A percentile compares a stretch with the other conserved stretches of the same genome.
Conservation (phyloP, 345 rosid species). For the Camelina sativa region DNA sequence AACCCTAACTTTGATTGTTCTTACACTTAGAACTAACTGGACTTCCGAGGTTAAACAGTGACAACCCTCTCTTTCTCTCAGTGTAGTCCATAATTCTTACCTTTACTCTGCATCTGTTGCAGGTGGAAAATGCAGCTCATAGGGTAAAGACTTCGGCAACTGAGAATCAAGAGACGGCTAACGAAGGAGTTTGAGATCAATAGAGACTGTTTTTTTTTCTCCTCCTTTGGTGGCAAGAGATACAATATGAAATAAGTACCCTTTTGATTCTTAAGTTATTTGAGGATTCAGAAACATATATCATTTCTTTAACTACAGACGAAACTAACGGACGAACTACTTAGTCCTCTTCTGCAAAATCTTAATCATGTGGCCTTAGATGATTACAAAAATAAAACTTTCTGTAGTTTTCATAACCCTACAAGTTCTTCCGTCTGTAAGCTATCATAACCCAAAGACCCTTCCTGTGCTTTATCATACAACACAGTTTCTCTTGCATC, state of each 20-base stretch:
- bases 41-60: conserved; percentile 57
- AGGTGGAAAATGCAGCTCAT: conserved; percentile 72
- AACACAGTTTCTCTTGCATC: conserved; percentile 28
- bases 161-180: conserved; percentile 45
- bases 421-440: conserved; percentile 41
- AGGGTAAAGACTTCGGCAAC: conserved; percentile 56
- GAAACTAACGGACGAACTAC: conserved; percentile 32
- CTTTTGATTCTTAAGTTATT: background rate
- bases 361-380: conserved; percentile 30
- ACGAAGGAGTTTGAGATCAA: conserved; percentile 27
- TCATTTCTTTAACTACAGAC: conserved; percentile 34
- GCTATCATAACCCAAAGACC: conserved; percentile 31
- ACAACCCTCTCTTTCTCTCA: background rate
- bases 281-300: conserved; percentile 12
- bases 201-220: background rate
- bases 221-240: conserved; percentile 17
- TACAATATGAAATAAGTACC: conserved; percentile 21
- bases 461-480: conserved; percentile 39
- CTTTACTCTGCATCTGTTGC: conserved; percentile 22
- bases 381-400: conserved; percentile 32
- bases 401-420: conserved; percentile 27
- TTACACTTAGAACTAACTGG: conserved; percentile 86
- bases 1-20: conserved; percentile 61
- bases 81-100: background rate
- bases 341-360: conserved; percentile 37